phyloP scores from a whole-genome alignment of 2,329 filamentous ascomycete species.

The Escovopsis weberi region DNA sequence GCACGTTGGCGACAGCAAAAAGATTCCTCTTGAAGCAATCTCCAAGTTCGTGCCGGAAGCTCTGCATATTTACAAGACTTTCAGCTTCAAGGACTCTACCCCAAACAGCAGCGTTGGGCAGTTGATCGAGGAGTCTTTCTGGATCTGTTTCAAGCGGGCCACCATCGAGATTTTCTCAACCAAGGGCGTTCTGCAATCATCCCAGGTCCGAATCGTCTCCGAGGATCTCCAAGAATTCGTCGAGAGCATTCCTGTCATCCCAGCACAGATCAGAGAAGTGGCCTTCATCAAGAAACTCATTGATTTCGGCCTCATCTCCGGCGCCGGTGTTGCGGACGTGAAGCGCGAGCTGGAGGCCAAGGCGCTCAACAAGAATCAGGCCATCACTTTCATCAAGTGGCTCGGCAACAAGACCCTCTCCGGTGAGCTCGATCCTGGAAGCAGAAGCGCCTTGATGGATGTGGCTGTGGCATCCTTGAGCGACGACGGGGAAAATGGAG shows the following conservation, averaged over 20 bases:
- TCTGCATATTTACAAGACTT: conserved; percentile 72
- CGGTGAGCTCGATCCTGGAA: conserved; percentile 57
- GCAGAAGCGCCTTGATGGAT: conserved; percentile 56
- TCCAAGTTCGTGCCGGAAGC: conserved; percentile 60
- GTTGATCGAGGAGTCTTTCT: conserved; percentile 89
- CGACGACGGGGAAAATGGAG: conserved; percentile 45
- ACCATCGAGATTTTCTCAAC: conserved; percentile 82
- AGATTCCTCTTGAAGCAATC: conserved; percentile 49
- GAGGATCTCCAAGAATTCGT: conserved; percentile 58
- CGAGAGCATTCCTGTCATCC: conserved; percentile 74
- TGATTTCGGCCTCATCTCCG: conserved; percentile 73
- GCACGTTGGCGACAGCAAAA: conserved; percentile 28
- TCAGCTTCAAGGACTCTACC: conserved; percentile 79
- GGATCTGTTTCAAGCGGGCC: conserved; percentile 73
- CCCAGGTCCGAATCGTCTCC: conserved; percentile 63
- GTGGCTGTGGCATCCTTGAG: conserved; percentile 63
- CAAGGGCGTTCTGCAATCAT: conserved; percentile 71
- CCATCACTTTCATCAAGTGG: conserved; percentile 77
- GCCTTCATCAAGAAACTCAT: conserved; percentile 67
- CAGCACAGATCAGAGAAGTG: conserved; percentile 57
- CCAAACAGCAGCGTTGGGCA: conserved; percentile 72
- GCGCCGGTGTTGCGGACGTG: conserved; percentile 78
- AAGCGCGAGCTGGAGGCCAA: conserved; percentile 69
- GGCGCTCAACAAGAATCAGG: conserved; percentile 63
- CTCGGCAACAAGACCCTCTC: conserved; percentile 54